A percentile compares a stretch with the other conserved stretches of the same genome.
These are phyloP conservation scores for Jaltomata sinuosa DNA, from an alignment of 257 asterid genomes.

Conservation along the genomic window DNA sequence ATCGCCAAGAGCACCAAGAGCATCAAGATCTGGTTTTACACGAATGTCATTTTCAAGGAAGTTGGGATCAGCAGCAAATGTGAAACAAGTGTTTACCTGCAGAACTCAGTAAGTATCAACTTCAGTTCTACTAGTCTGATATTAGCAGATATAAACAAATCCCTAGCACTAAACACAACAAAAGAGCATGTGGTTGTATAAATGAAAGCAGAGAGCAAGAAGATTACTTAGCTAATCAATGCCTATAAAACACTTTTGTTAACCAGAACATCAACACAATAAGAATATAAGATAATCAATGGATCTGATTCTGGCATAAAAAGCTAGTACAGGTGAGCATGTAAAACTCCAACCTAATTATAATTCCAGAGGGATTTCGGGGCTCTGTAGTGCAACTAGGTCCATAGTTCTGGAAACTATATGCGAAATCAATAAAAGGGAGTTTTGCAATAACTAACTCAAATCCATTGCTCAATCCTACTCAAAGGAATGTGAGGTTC, in stretches of 20 bases:
- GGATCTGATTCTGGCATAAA: neutral
- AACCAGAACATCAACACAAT: neutral
- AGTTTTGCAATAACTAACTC: neutral
- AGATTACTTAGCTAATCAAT: neutral
- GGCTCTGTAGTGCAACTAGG: neutral
- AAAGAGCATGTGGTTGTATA: neutral
- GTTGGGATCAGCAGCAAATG: conserved; percentile 17
- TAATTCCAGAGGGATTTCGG: neutral
- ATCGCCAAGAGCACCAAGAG: conserved; percentile 41
- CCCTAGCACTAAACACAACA: neutral
- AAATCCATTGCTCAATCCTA: neutral
- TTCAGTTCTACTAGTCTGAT: neutral
- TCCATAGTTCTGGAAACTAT: neutral
- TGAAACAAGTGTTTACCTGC: conserved; percentile 22
- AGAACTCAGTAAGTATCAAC: neutral
- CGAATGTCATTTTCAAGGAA: conserved; percentile 35
- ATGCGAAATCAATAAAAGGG: neutral
- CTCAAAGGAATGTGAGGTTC: neutral
- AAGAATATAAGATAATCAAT: no score
- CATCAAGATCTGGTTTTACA: conserved; percentile 37
- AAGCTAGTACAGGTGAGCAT: neutral
- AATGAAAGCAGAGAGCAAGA: neutral
- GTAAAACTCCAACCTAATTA: neutral
- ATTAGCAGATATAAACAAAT: neutral
- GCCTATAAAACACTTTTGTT: neutral